Percentiles rank a stretch among this genome's conserved stretches.
Evolutionary conservation across 2,329 filamentous ascomycete genomes (phyloP).

Genomic region (Emmonsia crescens): DNA sequence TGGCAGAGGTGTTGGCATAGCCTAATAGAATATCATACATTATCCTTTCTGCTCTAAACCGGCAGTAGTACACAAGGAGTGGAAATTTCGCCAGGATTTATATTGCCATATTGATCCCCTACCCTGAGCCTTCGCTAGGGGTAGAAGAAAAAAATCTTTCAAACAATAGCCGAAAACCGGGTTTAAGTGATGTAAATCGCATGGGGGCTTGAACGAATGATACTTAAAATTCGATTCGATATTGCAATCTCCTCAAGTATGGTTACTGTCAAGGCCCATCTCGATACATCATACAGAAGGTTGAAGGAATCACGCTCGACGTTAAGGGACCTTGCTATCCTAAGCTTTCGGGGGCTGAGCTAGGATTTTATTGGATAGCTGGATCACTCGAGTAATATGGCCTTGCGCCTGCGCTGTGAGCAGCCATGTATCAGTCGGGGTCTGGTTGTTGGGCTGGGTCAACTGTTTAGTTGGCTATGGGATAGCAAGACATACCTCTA

Average conservation of each 20-base stretch:
- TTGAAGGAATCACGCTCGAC: background rate
- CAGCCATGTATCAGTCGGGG: no score
- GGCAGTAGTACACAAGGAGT: no score
- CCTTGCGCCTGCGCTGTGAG: background rate
- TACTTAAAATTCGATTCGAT: background rate
- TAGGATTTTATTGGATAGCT: background rate
- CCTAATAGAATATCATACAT: background rate
- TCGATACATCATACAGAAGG: no score
- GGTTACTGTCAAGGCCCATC: no score
- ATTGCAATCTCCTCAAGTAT: no score
- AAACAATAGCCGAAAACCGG: background rate
- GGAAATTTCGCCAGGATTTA: no score
- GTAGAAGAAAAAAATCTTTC: background rate
- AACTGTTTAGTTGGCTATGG: background rate
- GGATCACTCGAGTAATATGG: background rate
- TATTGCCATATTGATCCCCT: background rate
- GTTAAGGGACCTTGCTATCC: background rate
- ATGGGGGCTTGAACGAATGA: background rate
- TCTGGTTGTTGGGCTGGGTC: background rate
- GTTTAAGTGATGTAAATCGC: background rate
- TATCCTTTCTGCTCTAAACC: no score
- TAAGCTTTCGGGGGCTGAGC: background rate
- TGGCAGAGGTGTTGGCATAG: background rate
- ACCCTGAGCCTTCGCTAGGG: background rate
- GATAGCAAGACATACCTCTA: background rate